Conservation (phyloP, 805 yeast genomes). For the Wickerhamiella lipophila region DNA sequence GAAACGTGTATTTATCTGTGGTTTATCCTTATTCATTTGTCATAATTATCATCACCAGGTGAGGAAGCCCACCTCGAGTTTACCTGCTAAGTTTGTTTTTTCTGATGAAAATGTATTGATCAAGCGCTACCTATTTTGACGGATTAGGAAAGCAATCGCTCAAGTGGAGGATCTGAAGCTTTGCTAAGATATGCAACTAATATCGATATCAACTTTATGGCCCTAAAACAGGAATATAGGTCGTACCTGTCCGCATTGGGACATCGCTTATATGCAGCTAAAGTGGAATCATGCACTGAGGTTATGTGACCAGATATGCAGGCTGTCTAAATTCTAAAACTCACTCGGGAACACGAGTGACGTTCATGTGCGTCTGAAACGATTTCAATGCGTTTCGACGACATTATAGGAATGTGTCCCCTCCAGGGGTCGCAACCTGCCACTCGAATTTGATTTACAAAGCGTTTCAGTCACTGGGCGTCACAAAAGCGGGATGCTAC, state of each 20-base stretch:
- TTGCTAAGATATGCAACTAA: no score
- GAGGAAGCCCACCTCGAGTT: no score
- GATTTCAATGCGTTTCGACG: not conserved
- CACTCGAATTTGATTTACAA: not conserved
- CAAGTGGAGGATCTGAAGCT: no score
- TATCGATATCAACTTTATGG: not conserved
- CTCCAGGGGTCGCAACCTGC: not conserved
- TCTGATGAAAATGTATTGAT: no score
- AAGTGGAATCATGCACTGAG: not conserved
- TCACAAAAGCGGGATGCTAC: not conserved
- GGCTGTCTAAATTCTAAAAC: not conserved
- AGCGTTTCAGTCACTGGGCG: not conserved
- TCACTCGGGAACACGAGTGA: not conserved
- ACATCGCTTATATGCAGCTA: constrained; percentile 1
- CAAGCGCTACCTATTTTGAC: no score
- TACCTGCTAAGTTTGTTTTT: no score
- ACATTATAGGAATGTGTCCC: not conserved
- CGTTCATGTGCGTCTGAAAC: not conserved
- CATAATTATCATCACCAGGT: no score
- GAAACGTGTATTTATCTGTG: no score
- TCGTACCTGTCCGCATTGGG: not conserved
- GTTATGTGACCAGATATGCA: not conserved
- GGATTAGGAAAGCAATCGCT: no score
- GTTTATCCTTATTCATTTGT: no score
- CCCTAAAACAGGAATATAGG: not conserved